Base-by-base conservation (phyloP, 305 asterid species). In the Solanum hybrid region DNA sequence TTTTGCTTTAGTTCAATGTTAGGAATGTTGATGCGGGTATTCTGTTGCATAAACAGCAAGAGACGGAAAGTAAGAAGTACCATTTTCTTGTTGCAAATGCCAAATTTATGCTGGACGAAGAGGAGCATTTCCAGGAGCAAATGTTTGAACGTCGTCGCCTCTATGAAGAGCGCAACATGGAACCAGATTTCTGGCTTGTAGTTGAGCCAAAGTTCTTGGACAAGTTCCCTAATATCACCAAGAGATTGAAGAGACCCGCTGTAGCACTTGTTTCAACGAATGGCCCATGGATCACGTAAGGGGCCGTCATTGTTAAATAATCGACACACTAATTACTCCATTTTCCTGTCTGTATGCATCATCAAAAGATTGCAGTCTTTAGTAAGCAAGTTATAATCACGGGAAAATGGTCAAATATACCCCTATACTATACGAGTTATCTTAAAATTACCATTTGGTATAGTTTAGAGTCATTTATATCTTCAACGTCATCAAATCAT, bases 151-250 rank as follows among this genome's bases (percentile, higher is more conserved):
- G 99, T 78, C 97, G 94, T 24, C 92, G 98, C 13, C 89, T 90
- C 36, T 97, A 68, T 68, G 95, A 65, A 29, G 99, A 97, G 93
- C 92, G 98, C 61, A 92, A 85, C 84, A 92, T 86, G 85, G 98
- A 96, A 91, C 97, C 93, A 90, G 99, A 97, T 93, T 97, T 97
- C 93, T 97, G 99, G 99, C 99, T 97, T 90, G 98, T 95, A 81
- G 93, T 95, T 86, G 99, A 97, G 89, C 99, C 99, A 33, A 97
- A 96, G 92, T 97, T 97, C 95, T 92, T 97, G 93, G 98, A 95
- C 86, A 94, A 96, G 90, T 97, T 96, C 89, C 98, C 99, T 38
- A 90, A 89, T 90, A 91, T 96, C 90, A 94, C 96, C 75, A 94
- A 94, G 92, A 93, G 97, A 90, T 95, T 97, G 90, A 95, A 94